Percentiles rank a stretch among this genome's conserved stretches.
Conservation (phyloP, 1,284 basidiomycete genomes). For the Malassezia furfur region DNA sequence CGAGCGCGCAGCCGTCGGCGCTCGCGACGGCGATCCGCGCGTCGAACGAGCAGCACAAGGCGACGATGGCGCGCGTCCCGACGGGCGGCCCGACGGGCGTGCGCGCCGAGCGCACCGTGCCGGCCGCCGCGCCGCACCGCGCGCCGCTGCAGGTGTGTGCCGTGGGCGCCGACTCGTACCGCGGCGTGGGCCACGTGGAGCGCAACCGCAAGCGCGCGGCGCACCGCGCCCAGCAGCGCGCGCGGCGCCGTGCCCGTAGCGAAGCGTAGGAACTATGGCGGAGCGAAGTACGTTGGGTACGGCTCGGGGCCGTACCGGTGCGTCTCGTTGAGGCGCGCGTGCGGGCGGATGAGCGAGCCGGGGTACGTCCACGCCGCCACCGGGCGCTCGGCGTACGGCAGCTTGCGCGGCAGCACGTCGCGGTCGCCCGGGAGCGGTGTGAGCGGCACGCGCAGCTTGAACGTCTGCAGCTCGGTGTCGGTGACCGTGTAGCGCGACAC, state of each 20-base stretch:
- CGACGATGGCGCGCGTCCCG: slow-evolving; percentile 7
- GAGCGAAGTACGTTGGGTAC: slow-evolving; percentile 8
- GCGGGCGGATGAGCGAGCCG: background rate
- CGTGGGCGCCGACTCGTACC: slow-evolving; percentile 12
- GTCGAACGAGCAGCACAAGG: slow-evolving; percentile 1
- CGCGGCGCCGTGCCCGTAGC: background rate
- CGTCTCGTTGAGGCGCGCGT: background rate
- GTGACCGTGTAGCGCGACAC: slow-evolving; percentile 42
- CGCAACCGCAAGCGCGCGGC: slow-evolving; percentile 17
- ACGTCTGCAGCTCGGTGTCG: slow-evolving; percentile 42
- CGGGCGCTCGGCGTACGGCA: background rate
- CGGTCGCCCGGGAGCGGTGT: slow-evolving; percentile 24
- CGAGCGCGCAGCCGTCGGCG: background rate
- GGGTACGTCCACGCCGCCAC: slow-evolving; percentile 7
- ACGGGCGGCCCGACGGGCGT: background rate
- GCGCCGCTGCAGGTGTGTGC: slow-evolving; percentile 10
- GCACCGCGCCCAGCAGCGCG: slow-evolving; percentile 10
- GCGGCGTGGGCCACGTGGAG: slow-evolving; percentile 8
- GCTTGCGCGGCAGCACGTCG: slow-evolving; percentile 17
- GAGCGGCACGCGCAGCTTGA: slow-evolving; percentile 34
- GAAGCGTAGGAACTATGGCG: background rate
- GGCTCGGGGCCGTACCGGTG: slow-evolving; percentile 3
- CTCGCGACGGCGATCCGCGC: slow-evolving; percentile 7
- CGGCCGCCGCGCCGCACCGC: background rate
- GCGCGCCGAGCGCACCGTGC: background rate